Evolutionary conservation across 257 asterid species (phyloP).

Genomic region (Solanum acaule): DNA sequence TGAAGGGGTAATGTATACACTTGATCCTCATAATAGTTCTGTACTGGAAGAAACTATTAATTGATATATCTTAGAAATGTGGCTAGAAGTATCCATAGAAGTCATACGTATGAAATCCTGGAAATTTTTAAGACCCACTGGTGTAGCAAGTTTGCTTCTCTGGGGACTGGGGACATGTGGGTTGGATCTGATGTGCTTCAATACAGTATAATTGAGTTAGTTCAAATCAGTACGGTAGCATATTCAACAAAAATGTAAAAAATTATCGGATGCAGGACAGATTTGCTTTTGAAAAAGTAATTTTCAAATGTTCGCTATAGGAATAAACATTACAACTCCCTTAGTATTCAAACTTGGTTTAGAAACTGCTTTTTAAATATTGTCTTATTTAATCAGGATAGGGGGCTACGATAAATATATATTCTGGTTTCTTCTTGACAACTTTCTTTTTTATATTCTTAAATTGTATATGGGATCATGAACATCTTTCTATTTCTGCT

Average conservation of each 20-base stretch:
- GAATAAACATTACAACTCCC: neutral
- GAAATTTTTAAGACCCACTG: neutral
- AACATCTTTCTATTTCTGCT: neutral
- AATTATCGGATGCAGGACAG: neutral
- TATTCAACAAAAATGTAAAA: neutral
- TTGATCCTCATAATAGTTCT: neutral
- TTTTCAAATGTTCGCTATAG: neutral
- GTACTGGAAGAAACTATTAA: neutral
- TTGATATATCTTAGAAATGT: neutral
- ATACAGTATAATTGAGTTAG: neutral
- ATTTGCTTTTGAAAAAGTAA: neutral
- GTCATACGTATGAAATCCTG: neutral
- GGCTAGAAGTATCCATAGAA: neutral
- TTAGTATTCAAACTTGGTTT: neutral
- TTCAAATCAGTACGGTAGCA: neutral
- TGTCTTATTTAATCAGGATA: neutral
- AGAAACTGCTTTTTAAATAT: neutral
- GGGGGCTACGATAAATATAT: neutral
- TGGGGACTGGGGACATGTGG: neutral
- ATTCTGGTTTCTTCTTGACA: neutral
- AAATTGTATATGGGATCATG: neutral
- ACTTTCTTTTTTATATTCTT: neutral
- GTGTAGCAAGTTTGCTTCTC: neutral
- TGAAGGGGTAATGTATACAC: slow-evolving; percentile 41
- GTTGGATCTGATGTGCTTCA: neutral